Evolutionary conservation across 805 yeast genomes (phyloP).

Genomic region (Debaryomyces maramus): DNA sequence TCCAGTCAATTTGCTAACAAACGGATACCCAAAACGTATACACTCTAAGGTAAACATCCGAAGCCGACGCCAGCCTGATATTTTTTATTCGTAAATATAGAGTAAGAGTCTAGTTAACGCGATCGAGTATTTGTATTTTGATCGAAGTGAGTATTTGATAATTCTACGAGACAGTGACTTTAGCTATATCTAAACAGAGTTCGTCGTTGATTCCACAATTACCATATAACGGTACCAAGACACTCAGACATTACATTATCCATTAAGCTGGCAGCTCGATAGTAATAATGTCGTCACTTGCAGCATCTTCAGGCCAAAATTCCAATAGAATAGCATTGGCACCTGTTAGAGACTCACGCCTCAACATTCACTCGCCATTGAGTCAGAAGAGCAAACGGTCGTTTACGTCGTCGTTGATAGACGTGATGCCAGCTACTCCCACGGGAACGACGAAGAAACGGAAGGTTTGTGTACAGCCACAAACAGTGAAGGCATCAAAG

Average conservation of each 20-base stretch:
- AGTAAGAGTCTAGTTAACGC: background rate
- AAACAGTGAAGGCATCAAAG: background rate
- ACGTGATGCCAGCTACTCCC: slow-evolving; percentile 2
- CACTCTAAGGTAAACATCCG: background rate
- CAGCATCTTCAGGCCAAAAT: slow-evolving; percentile 8
- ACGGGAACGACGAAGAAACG: background rate
- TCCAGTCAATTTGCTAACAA: background rate
- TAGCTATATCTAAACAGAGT: too few relatives aligned
- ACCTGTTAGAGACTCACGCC: slow-evolving; percentile 30
- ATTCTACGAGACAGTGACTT: background rate
- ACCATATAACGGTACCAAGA: too few relatives aligned
- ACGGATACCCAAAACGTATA: background rate
- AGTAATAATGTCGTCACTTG: slow-evolving; percentile 4
- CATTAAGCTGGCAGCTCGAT: too few relatives aligned
- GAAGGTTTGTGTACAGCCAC: background rate
- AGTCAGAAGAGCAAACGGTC: slow-evolving; percentile 1
- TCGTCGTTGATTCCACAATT: too few relatives aligned
- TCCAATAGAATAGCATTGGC: slow-evolving; percentile 39
- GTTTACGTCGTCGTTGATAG: slow-evolving; percentile 3
- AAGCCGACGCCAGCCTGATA: slow-evolving; percentile 1
- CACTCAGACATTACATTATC: too few relatives aligned
- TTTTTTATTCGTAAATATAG: background rate
- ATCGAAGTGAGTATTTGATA: background rate
- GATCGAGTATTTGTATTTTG: slow-evolving; percentile 1
- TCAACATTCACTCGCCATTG: slow-evolving; percentile 24